These are phyloP conservation scores for Fraxinus paxiana DNA, from an alignment of 305 asterid species.

Conservation along the genomic window DNA sequence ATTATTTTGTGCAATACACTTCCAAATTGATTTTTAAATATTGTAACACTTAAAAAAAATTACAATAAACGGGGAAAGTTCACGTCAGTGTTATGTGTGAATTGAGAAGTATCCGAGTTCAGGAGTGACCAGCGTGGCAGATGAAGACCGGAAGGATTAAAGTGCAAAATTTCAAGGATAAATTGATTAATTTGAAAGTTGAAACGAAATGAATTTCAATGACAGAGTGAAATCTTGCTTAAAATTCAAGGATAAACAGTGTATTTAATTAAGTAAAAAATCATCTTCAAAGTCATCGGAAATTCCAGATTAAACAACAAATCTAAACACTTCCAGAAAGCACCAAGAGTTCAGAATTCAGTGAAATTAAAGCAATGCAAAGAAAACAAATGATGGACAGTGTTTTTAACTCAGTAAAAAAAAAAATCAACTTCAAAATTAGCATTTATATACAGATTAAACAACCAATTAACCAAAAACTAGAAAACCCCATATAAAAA, in stretches of 20 bases:
- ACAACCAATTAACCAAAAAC: not conserved
- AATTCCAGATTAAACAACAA: not conserved
- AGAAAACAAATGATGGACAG: not conserved
- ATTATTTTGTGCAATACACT: not conserved
- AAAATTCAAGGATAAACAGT: not conserved
- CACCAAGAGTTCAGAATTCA: conserved; percentile 49
- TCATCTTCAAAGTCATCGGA: not conserved
- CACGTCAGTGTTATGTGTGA: not conserved
- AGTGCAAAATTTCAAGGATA: not conserved
- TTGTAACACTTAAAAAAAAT: not conserved
- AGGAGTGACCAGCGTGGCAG: not conserved
- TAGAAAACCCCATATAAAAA: conserved; percentile 23
- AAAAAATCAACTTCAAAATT: conserved; percentile 14
- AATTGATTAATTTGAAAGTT: not conserved
- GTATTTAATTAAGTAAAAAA: not conserved
- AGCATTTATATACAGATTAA: not conserved
- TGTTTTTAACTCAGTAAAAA: not conserved
- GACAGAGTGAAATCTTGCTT: not conserved
- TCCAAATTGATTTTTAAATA: not conserved
- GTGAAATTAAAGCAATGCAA: not conserved
- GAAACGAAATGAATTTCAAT: not conserved
- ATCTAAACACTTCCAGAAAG: not conserved
- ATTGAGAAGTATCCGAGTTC: not conserved
- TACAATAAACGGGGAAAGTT: not conserved
- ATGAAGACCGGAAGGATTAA: not conserved